Evolutionary conservation across 495 filamentous ascomycete genomes (phyloP).

Genomic region (Penicillium atrosanguineum): DNA sequence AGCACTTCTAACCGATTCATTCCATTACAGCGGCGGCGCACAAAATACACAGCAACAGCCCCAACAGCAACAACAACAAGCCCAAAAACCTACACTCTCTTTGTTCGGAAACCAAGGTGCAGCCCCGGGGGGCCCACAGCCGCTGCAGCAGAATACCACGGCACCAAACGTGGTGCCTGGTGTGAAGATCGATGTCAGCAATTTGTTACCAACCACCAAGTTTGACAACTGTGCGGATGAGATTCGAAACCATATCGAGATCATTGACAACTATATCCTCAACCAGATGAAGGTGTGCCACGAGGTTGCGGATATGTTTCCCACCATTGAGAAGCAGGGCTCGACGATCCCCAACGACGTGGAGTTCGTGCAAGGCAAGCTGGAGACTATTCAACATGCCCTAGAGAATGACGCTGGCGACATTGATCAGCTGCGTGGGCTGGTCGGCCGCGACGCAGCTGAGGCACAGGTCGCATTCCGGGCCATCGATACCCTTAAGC

Average conservation of each 20-base stretch:
- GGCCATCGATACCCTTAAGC: slow-evolving; percentile 70
- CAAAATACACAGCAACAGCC: slow-evolving; percentile 17
- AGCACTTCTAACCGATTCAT: background rate
- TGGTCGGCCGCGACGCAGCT: slow-evolving; percentile 64
- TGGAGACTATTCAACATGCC: slow-evolving; percentile 69
- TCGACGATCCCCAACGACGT: slow-evolving; percentile 70
- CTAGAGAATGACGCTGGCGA: slow-evolving; percentile 70
- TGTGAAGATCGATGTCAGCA: slow-evolving; percentile 71
- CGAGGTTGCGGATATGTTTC: slow-evolving; percentile 45
- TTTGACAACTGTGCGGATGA: slow-evolving; percentile 84
- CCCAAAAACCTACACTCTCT: slow-evolving; percentile 39
- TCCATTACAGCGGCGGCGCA: background rate
- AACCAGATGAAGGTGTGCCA: slow-evolving; percentile 60
- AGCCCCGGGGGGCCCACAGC: slow-evolving; percentile 36
- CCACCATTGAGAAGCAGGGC: slow-evolving; percentile 62
- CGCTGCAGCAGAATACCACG: slow-evolving; percentile 46
- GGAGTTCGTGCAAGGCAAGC: slow-evolving; percentile 66
- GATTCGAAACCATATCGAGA: slow-evolving; percentile 72
- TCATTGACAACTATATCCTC: slow-evolving; percentile 70
- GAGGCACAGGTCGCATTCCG: slow-evolving; percentile 73
- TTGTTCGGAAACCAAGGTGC: slow-evolving; percentile 37
- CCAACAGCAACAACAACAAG: slow-evolving; percentile 37
- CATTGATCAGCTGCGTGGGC: slow-evolving; percentile 61
- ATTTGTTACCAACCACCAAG: slow-evolving; percentile 80
- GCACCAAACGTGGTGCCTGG: slow-evolving; percentile 52